These are phyloP conservation scores for Umbilicus rupestris DNA, from an alignment of 164 flowering plant genomes.

Conservation along the genomic window DNA sequence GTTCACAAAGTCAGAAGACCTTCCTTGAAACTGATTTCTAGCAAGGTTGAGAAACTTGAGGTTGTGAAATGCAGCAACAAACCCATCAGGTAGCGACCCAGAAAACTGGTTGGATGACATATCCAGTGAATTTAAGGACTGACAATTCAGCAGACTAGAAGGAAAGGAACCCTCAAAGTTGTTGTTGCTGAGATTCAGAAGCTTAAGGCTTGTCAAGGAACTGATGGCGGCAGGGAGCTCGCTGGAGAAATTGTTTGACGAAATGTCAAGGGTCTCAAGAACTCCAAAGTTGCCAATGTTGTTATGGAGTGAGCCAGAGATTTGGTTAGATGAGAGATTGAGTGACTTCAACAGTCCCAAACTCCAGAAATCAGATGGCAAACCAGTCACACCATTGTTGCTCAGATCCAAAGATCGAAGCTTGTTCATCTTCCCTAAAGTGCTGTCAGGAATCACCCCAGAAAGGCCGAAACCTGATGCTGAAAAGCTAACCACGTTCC, in stretches of 20 bases:
- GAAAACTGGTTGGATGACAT: conserved; percentile 43
- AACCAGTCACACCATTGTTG: conserved; percentile 53
- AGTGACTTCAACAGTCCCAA: conserved; percentile 48
- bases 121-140: conserved; percentile 40
- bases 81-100: conserved; percentile 57
- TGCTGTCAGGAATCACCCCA: conserved; percentile 70
- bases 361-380: conserved; percentile 83
- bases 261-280: conserved; percentile 55
- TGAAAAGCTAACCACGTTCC: conserved; percentile 28
- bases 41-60: conserved; percentile 54
- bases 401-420: conserved; percentile 76
- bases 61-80: conserved; percentile 52
- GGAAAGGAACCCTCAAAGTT: conserved; percentile 44
- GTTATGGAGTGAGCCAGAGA: conserved; percentile 49
- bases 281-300: conserved; percentile 69
- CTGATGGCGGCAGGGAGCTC: conserved; percentile 51
- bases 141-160: conserved; percentile 34
- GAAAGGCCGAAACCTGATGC: conserved; percentile 54
- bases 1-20: conserved; percentile 39
- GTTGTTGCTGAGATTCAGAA: conserved; percentile 46
- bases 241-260: conserved; percentile 52
- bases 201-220: conserved; percentile 37
- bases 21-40: conserved; percentile 49
- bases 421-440: conserved; percentile 70
- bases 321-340: conserved; percentile 54